Evolutionary conservation across 176 grass and related monocot species (phyloP), one percentile per base, ranked within the genome.

Genomic region (Stipa capillata): DNA sequence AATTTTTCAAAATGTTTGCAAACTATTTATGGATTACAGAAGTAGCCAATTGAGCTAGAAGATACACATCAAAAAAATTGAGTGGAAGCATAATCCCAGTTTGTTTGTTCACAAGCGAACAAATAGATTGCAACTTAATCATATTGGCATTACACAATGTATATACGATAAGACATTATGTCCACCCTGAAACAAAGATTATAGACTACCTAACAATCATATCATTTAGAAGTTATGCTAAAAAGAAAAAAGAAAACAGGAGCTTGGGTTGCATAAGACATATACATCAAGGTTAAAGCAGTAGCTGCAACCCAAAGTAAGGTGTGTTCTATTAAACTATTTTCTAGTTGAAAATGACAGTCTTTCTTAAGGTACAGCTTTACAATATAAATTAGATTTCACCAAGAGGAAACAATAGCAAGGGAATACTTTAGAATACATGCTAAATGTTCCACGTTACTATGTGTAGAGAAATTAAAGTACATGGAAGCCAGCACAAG

Each of bases 161-260:
- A 64, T 43, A 64, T 60, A 61, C 1, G 11, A 71, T 65, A 72
- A 55, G 35, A 18, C 55, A 78, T 23, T 55, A 31, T 60, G 53
- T 67, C 50, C 59, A 79, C 32, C 14, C n/a, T 28, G 49, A 72
- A 72, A 79, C 25, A 67, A 48, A 17, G 8, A 73, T 39, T 57
- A 9, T 60, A 79, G 14, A 72, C 49, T 72, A 79, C n/a, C 24
- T 58, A 58, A 80, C 49, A 80, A 49, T 43, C 11, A 16, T 40
- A 49, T 39, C 21, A 31, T 56, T n/a, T 57, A 65, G 29, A 39
- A 72, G 6, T 52, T 83, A 49, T 21, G n/a, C 16, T 40, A 51
- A 39, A 73, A 83, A 51, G 42, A 80, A 77, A 39, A 78, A 36
- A 21, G 82, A 55, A 69, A 65, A 16, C 29, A 87, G 48, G 31